Percentiles rank a stretch among this genome's conserved stretches.
Evolutionary conservation across 805 yeast species (phyloP).

Genomic region (Candida patagonica): DNA sequence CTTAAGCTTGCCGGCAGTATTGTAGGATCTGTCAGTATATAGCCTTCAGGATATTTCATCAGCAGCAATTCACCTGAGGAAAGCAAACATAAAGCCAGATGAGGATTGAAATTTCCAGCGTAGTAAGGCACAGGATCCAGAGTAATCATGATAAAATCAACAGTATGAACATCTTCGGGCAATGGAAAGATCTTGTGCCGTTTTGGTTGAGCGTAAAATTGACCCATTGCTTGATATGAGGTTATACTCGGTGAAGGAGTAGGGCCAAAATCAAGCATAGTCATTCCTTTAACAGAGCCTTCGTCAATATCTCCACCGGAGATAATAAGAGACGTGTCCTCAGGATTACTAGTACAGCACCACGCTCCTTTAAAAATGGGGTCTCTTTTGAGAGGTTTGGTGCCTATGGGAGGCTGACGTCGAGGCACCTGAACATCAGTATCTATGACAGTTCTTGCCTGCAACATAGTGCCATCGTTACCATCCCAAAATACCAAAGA

Average conservation of each 20-base stretch:
- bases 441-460: slow-evolving; percentile 66
- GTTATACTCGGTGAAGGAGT: slow-evolving; percentile 71
- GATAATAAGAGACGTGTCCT: slow-evolving; percentile 61
- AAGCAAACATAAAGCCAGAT: slow-evolving; percentile 46
- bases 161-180: slow-evolving; percentile 34
- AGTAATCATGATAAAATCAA: slow-evolving; percentile 46
- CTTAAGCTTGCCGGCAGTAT: slow-evolving; percentile 75
- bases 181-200: slow-evolving; percentile 50
- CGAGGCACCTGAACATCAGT: slow-evolving; percentile 50
- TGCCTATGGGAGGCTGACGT: slow-evolving; percentile 13
- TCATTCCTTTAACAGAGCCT: slow-evolving; percentile 35
- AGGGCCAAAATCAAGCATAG: slow-evolving; percentile 64
- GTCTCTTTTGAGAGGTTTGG: slow-evolving; percentile 26
- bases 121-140: slow-evolving; percentile 59
- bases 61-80: slow-evolving; percentile 60
- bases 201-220: slow-evolving; percentile 55
- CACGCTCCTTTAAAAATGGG: slow-evolving; percentile 52
- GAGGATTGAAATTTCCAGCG: slow-evolving; percentile 71
- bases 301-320: slow-evolving; percentile 54
- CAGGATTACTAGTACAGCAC: slow-evolving; percentile 76
- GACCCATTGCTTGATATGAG: slow-evolving; percentile 74
- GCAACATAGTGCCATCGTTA: slow-evolving; percentile 58
- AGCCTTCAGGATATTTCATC: slow-evolving; percentile 48
- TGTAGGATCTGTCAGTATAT: slow-evolving; percentile 41
- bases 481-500: slow-evolving; percentile 92